Base-by-base conservation (phyloP, 2,329 filamentous ascomycete genomes). In the Ophiostoma himal-ulmi region DNA sequence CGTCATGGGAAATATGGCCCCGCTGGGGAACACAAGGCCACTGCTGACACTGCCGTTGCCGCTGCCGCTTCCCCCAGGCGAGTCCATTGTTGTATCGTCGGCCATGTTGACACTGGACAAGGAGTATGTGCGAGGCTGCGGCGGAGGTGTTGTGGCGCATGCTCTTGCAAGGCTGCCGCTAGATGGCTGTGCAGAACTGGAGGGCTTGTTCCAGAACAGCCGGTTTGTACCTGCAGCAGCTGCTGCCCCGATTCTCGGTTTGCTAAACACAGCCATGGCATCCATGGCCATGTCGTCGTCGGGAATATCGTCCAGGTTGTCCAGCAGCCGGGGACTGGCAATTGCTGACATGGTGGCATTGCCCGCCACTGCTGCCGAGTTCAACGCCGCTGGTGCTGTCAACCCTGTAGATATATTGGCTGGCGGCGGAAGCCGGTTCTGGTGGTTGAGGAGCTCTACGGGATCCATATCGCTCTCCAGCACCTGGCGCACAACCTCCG, bases 401-500 rank as follows among this genome's bases (percentile, higher is more conserved):
- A 44, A 6, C 3, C 20, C 20, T 7, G n/a, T 20, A 30, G 65
- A 26, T 22, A 26, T 67, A 14, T 8, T 30, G 11, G 37, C 78
- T 81, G 69, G 71, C 7, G 52, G 67, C 5, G 70, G 72, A 41
- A 71, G 70, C 2, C 65, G 68, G 11, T 54, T 52, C 8, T 68
- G 66, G 26, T 68, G 41, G 26, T 37, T 54, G 66, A 34, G 26
- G 5, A 54, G 65, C 7, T 70, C 67, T 70, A 87, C 85, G 17
- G 88, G 80, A 67, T 88, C 87, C 73, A 89, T 85, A 76, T 97
- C 94, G 75, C 90, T 94, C 78, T 98, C 95, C 60, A 93, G 91
- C 37, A 98, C 94, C 79, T 97, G 95, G 68, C 93, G 91, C 73
- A 99, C 93, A 5, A 98, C 95, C 79, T 98, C 94, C 52, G 94